Evolutionary conservation across 495 filamentous ascomycete species (phyloP).

Genomic region (Neurospora sp.): DNA sequence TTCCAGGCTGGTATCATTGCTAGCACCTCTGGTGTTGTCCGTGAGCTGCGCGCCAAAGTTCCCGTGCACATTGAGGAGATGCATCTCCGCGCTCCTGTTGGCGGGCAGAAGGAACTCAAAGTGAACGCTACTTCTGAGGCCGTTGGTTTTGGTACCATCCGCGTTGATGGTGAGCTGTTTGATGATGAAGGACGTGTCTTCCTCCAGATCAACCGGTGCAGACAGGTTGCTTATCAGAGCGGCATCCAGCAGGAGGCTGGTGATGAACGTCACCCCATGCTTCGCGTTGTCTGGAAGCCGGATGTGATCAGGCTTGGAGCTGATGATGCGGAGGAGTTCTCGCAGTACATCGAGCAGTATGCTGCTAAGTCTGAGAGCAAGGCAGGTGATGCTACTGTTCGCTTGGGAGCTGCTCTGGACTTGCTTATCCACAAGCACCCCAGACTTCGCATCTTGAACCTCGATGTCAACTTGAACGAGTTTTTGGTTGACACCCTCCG

Average conservation of each 20-base stretch:
- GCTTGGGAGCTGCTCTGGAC: neutral
- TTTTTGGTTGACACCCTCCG: neutral
- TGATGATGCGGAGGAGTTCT: neutral
- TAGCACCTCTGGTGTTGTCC: constrained; percentile 8
- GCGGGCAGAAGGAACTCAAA: neutral
- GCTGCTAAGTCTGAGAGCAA: neutral
- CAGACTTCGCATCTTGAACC: neutral
- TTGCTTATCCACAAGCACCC: neutral
- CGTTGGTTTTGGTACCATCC: constrained; percentile 7
- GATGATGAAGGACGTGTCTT: neutral
- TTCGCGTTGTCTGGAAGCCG: neutral
- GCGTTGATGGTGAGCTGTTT: neutral
- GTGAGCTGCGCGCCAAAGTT: constrained; percentile 13
- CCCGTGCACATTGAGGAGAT: constrained; percentile 9
- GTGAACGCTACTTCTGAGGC: constrained; percentile 19
- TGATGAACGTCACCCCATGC: neutral
- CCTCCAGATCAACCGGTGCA: neutral
- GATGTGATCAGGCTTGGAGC: neutral
- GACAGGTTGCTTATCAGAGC: neutral
- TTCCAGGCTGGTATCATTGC: constrained; percentile 24
- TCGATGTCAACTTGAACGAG: neutral
- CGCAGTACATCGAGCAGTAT: neutral
- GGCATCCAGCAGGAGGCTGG: neutral
- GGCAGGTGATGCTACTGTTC: neutral
- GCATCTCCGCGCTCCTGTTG: neutral